Percentiles rank a stretch among this genome's conserved stretches.
These are phyloP conservation scores for Solanum habrochaites DNA, from an alignment of 257 asterid genomes.

Conservation along the genomic window DNA sequence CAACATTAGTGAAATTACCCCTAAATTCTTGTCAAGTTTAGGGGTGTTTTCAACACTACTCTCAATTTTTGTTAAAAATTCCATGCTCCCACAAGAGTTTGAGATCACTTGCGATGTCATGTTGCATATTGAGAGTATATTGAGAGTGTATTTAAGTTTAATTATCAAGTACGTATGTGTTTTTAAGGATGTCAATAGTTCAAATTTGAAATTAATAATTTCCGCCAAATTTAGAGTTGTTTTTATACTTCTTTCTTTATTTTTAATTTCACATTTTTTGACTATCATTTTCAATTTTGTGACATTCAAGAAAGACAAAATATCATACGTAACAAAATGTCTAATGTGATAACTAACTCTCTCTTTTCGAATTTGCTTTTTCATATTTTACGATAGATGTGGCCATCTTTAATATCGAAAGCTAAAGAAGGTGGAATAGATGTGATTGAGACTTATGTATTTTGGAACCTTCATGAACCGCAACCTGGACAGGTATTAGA, in stretches of 20 bases:
- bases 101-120: neutral
- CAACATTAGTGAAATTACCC: no score
- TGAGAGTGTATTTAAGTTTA: neutral
- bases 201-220: no score
- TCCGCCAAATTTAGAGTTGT: neutral
- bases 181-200: neutral
- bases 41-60: neutral
- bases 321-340: neutral
- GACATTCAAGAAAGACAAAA: neutral
- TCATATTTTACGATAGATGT: conserved; percentile 38
- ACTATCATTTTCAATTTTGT: neutral
- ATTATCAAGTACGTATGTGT: neutral
- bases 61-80: no score
- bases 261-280: neutral
- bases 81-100: neutral
- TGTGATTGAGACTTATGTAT: conserved; percentile 71
- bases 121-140: neutral
- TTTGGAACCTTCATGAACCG: conserved; percentile 87
- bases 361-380: neutral
- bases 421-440: conserved; percentile 73
- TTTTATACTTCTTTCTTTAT: neutral
- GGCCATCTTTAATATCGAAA: conserved; percentile 63
- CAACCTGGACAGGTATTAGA: conserved; percentile 46
- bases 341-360: neutral
- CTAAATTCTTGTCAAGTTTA: no score